Evolutionary conservation across 805 yeast species (phyloP), one percentile per base, ranked within the genome.

Genomic region (Candida ulmi): DNA sequence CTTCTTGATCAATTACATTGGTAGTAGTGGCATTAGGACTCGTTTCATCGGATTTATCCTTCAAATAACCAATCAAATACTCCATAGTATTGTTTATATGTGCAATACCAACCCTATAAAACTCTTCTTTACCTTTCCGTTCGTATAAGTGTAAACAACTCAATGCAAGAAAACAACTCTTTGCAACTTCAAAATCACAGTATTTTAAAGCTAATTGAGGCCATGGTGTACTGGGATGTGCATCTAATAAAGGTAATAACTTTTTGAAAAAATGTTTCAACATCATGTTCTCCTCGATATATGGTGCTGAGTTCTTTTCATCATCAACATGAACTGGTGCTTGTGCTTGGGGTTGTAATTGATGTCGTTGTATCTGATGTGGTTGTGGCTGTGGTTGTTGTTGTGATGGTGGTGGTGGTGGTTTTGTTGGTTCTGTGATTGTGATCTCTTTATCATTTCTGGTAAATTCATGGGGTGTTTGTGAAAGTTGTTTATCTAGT

Each of bases 141-240:
- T 75, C 80, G 48, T 73, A 76, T n/a, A 76, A 57, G 51, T 76
- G 81, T 28, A 75, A 74, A 35, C 80, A 75, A 11, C 78, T 71
- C 15, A 76, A 52, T 3, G 80, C 74, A 17, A 76, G 66, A 46
- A 76, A 76, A 44, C 82, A 76, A 44, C 78, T 71, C 39, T 77
- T 62, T 1, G 81, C 80, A 34, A 76, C 67, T 46, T 75, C 77
- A 45, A 72, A 68, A 48, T 76, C 78, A 47, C 81, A 76, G 49
- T 76, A 76, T 37, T 70, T 68, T 43, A 76, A 58, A 32, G 79
- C 78, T 41, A 76, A 53, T 42, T 74, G 76, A 0, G 82, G 82
- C 80, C 80, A 74, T 3, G 81, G 81, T 1, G 78, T 63, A 31
- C 72, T 71, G 0, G 81, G 82, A 50, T 76, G 80, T 0, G 79